Conservation (phyloP, 805 yeast species). For the Candida stauntonica region DNA sequence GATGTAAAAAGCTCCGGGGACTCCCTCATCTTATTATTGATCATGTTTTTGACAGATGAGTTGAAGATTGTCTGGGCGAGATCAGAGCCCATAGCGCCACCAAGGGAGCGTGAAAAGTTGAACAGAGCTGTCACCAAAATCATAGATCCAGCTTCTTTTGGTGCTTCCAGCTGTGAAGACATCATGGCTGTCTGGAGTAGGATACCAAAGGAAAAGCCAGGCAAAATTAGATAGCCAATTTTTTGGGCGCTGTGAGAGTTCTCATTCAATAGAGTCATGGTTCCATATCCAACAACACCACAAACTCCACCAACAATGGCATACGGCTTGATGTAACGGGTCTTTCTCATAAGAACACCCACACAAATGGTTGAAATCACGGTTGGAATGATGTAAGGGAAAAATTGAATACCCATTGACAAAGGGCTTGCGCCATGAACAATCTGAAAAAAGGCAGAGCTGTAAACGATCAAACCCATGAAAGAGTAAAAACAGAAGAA, state of each 20-base stretch:
- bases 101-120: slow-evolving; percentile 38
- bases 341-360: slow-evolving; percentile 31
- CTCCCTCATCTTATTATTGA: slow-evolving; percentile 1
- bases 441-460: slow-evolving; percentile 48
- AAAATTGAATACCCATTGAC: slow-evolving; percentile 21
- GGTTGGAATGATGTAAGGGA: slow-evolving; percentile 20
- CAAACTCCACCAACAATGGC: slow-evolving; percentile 28
- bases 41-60: slow-evolving; percentile 21
- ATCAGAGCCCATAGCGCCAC: slow-evolving; percentile 37
- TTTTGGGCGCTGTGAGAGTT: slow-evolving; percentile 26
- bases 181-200: slow-evolving; percentile 31
- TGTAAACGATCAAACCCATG: slow-evolving; percentile 33
- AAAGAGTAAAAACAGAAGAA: slow-evolving; percentile 37
- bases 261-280: slow-evolving; percentile 29
- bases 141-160: slow-evolving; percentile 42
- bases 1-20: slow-evolving; percentile 7
- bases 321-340: slow-evolving; percentile 33
- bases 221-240: slow-evolving; percentile 35
- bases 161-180: slow-evolving; percentile 37
- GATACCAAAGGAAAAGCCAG: slow-evolving; percentile 35
- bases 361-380: slow-evolving; percentile 9
- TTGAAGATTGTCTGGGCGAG: slow-evolving; percentile 36
- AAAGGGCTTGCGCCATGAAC: slow-evolving; percentile 30
- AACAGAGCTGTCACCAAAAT: slow-evolving; percentile 41
- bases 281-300: slow-evolving; percentile 34